phyloP scores from a whole-genome alignment of 495 filamentous ascomycete genomes.

The Aspergillus biplanus region DNA sequence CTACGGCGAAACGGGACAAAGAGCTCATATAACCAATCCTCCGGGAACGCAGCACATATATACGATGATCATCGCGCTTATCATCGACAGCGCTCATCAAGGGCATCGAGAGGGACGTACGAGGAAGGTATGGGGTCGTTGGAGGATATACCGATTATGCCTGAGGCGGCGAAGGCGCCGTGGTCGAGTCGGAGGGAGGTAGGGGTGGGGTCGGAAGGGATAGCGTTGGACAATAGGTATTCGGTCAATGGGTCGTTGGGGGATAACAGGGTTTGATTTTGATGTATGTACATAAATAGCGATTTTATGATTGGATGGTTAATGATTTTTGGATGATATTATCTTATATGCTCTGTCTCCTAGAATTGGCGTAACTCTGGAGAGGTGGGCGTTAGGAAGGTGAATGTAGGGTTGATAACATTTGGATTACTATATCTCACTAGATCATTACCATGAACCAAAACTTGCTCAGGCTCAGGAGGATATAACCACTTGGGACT shows the following conservation, averaged over 20 bases:
- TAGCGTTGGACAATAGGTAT: neutral
- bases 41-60: neutral
- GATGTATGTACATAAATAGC: neutral
- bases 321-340: no score
- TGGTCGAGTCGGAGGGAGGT: neutral
- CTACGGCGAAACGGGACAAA: neutral
- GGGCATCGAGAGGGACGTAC: neutral
- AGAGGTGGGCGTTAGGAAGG: no score
- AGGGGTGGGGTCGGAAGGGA: no score
- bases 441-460: no score
- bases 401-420: no score
- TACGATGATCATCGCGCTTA: neutral
- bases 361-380: no score
- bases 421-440: no score
- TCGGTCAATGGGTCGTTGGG: neutral
- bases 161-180: neutral
- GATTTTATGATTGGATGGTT: neutral
- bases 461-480: no score
- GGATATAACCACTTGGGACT: no score
- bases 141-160: conserved; percentile 3
- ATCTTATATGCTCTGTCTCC: no score
- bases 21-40: neutral
- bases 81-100: neutral
- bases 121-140: neutral
- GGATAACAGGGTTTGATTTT: neutral